Evolutionary conservation across 176 grass and related monocot species (phyloP), one percentile per base, ranked within the genome.

Genomic region (Eleusine coracana): DNA sequence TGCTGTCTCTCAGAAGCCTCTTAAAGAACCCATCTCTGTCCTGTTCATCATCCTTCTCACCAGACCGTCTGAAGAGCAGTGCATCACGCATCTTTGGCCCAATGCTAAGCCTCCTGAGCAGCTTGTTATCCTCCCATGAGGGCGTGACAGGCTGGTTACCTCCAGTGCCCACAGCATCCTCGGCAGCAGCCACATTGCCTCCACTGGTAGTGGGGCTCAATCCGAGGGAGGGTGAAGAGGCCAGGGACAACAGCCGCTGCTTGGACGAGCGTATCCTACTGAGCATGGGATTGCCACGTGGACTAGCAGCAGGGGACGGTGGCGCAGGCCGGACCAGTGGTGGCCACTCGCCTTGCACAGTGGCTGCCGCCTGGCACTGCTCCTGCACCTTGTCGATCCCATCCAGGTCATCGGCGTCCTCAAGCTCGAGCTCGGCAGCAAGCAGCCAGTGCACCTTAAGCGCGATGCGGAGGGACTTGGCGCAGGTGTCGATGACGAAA

Each of bases 381-480:
- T 99, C 96, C 88, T 99, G 93, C 83, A 94, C 81, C 81, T 83
- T 91, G 37, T 86, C 86, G 11, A 94, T 83, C 45, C 92, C 89
- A 48, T 94, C 92, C n/a, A 82, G 76, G 64, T 94, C 92, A 6
- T 90, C 92, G 2, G 89, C 84, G 3, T 94, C 96, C 79, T 99
- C 96, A 1, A 95, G 91, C 89, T 99, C 96, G 8, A 99, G 89
- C 85, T 99, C 96, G 0, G 96, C 96, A 10, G 92, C 88, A 0
- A 99, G 86, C 38, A 96, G 80, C 96, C 96, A 99, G 72, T 99
- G 96, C 82, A 99, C 96, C 89, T 99, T 99, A 72, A 99, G 89
- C 5, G 96, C 93, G 23, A 99, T 99, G 63, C 91, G 87, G 55
- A 99, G 85, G 45, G 93, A 91, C 75, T 99, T 99, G 72, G 93